These are phyloP conservation scores for Syzygium grande DNA, from an alignment of 345 rosid species.

Conservation along the genomic window DNA sequence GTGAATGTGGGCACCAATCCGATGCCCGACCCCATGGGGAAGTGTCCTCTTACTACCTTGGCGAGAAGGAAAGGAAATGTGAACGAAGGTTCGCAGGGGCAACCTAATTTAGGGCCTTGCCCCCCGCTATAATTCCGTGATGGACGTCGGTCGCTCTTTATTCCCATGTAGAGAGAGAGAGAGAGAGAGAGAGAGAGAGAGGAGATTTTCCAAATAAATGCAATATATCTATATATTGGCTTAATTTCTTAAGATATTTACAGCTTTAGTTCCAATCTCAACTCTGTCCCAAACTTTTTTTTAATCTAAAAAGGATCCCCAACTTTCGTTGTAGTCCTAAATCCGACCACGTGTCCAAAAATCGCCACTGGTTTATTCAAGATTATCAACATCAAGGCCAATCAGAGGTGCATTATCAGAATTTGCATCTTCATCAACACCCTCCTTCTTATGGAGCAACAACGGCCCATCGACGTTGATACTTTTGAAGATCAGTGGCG, in stretches of 20 bases:
- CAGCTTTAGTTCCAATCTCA: background rate
- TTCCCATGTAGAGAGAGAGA: background rate
- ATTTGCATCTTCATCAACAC: background rate
- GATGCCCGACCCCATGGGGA: background rate
- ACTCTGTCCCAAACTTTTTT: fast-evolving
- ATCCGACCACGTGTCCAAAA: background rate
- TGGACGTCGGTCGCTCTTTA: background rate
- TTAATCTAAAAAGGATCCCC: background rate
- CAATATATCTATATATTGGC: background rate
- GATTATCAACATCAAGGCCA: background rate
- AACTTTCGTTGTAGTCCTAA: background rate
- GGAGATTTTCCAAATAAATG: background rate
- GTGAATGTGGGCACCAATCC: background rate
- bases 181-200: background rate
- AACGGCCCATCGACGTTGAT: fast-evolving
- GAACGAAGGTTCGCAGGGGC: background rate
- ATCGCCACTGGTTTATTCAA: background rate
- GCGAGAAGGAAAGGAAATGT: background rate
- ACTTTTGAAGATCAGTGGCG: background rate
- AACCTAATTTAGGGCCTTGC: background rate
- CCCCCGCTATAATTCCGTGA: background rate
- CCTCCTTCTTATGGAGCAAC: fast-evolving
- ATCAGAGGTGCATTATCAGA: fast-evolving
- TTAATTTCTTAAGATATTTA: background rate
- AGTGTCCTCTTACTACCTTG: background rate